Percentiles rank a stretch among this genome's conserved stretches.
phyloP scores from a whole-genome alignment of 2,329 filamentous ascomycete genomes.

The Clonostachys sp. region DNA sequence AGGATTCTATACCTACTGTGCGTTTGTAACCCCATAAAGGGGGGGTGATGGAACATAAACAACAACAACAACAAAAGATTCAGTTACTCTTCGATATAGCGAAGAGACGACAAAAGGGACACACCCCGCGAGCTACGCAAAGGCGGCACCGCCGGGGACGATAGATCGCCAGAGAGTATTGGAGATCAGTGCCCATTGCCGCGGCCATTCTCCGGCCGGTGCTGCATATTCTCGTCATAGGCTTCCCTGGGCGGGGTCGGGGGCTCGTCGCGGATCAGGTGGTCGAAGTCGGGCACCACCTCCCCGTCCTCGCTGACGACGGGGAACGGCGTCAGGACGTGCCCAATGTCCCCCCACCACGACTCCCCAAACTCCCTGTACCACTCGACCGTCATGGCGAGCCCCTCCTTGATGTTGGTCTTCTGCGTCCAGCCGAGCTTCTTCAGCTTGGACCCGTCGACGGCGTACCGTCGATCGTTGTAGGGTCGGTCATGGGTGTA shows the following conservation, averaged over 20 bases:
- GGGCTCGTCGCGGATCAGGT: constrained; percentile 24
- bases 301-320: constrained; percentile 49
- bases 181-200: too few relatives aligned
- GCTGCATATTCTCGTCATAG: too few relatives aligned
- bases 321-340: constrained; percentile 65
- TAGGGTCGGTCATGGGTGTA: constrained; percentile 76
- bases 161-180: too few relatives aligned
- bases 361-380: constrained; percentile 60
- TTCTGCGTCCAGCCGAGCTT: constrained; percentile 67
- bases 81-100: too few relatives aligned
- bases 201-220: too few relatives aligned
- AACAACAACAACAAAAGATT: too few relatives aligned
- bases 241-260: constrained; percentile 6
- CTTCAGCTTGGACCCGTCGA: constrained; percentile 64
- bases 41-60: too few relatives aligned
- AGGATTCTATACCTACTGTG: too few relatives aligned
- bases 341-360: constrained; percentile 71
- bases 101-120: too few relatives aligned
- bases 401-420: constrained; percentile 58
- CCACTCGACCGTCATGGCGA: constrained; percentile 64
- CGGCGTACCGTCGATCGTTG: constrained; percentile 70
- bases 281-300: constrained; percentile 44
- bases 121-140: too few relatives aligned
- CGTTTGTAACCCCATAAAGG: too few relatives aligned
- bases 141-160: too few relatives aligned